phyloP scores from a whole-genome alignment of 2,329 filamentous ascomycete genomes.

The Conoideocrella luteorostrata region DNA sequence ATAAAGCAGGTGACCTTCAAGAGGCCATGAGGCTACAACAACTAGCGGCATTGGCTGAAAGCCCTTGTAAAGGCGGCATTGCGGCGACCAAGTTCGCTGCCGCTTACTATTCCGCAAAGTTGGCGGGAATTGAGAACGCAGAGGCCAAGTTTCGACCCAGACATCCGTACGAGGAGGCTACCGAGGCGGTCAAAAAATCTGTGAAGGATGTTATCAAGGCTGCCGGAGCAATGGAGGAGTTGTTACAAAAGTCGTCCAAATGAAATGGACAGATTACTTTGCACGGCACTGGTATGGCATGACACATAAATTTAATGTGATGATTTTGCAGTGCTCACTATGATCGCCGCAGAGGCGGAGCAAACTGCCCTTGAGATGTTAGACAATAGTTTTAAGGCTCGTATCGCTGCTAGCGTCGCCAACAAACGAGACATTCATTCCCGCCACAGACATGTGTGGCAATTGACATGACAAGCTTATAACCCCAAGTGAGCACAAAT shows the following conservation, averaged over 20 bases:
- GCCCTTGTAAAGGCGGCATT: constrained; percentile 12
- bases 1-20: background rate
- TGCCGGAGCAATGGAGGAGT: constrained; percentile 7
- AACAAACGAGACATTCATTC: no score
- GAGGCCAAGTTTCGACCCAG: constrained; percentile 11
- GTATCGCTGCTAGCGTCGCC: no score
- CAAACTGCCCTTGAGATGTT: no score
- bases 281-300: no score
- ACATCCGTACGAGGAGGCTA: constrained; percentile 12
- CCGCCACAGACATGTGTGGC: no score
- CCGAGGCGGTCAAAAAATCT: constrained; percentile 2
- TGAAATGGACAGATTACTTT: no score
- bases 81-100: constrained; percentile 11
- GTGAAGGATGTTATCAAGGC: constrained; percentile 5
- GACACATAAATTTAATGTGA: no score
- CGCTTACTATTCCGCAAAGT: constrained; percentile 7
- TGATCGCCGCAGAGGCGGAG: no score
- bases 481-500: no score
- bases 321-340: no score
- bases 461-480: no score
- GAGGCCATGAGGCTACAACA: constrained; percentile 8
- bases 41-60: constrained; percentile 12
- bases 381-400: no score
- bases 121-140: constrained; percentile 11
- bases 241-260: constrained; percentile 6